Evolutionary conservation across 805 yeast genomes (phyloP), one percentile per base, ranked within the genome.

Genomic region (Kurtzmaniella fragi): DNA sequence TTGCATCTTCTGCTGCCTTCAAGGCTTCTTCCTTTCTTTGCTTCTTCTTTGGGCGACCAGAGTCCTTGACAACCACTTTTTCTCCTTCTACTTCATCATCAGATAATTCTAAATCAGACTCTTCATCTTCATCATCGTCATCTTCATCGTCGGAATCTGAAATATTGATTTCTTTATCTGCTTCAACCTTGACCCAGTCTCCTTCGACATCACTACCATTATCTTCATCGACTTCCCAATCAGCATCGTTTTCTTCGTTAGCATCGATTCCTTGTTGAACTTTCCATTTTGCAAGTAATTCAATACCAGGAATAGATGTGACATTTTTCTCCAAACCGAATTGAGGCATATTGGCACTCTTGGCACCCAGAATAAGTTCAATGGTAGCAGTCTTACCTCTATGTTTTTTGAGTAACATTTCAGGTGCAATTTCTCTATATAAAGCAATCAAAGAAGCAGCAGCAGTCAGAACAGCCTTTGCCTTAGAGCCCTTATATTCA

Each of bases 381-480:
- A 90, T 83, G 13, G 95, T 73, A 7, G 96, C 98, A 17, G 72
- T 67, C 65, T 93, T 91, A 57, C 99, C 99, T 59, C 99, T 77
- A 58, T 93, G 98, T 56, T 88, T 89, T 50, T 81, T 75, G 39
- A 77, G 73, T 52, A 93, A 75, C 97, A 93, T 86, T 47, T 91
- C 95, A 5, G 99, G 99, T 2, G 96, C 97, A 41, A 90, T 82
- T 45, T 90, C 97, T 62, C 99, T 77, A 63, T 86, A 93, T 39
- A 93, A 70, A 0, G 93, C 67, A 42, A 93, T 78, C 62, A 93
- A 73, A 4, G 93, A 78, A 51, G 95, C 78, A 1, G 99, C 96
- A 35, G 98, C 99, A 80, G 83, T 85, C 69, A 82, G 81, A 23
- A 93, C 99, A 11, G 95, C 80, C 66, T 93, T 93, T 31, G 96